Evolutionary conservation across 352 stramenopile genomes (phyloP), one percentile per base, ranked within the genome.

Genomic region (Paralagenidium karlingii): DNA sequence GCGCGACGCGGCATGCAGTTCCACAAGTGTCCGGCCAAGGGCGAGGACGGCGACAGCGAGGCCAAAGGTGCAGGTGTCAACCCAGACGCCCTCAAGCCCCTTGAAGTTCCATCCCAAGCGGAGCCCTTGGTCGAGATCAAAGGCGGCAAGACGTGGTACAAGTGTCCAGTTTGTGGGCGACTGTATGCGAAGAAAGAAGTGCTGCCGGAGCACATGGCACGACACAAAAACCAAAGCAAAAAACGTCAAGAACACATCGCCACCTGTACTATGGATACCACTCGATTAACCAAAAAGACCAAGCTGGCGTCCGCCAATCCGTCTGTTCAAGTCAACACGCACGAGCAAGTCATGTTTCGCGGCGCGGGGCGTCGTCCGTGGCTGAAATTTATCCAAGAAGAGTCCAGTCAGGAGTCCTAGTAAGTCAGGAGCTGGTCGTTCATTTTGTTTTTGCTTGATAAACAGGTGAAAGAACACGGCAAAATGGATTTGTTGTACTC

Each of bases 181-280:
- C 63, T 80, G 57, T 92, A 89, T 45, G 68, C 68, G 28, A 89
- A 87, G 46, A 55, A 76, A 33, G 73, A 84, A n/a, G 58, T 47
- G 8, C 58, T 83, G 18, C 45, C 41, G 1, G 75, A 89, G 53
- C 78, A 92, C 60, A 89, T 89, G 75, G 49, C 63, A 25, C 68
- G 78, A 4, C 78, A 92, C 53, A 52, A 81, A 36, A 91, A 91
- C 43, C 78, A 91, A 48, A 88, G 60, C 54, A 77, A 82, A 55
- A 89, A 92, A 44, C 75, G 78, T 55, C 86, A 85, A 48, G 34
- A 82, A 42, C 75, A 92, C 55, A 89, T 89, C 48, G 74, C 86
- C 47, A 84, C 63, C 18, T 81, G 59, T 52, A 70, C 48, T 33
- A 80, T 92, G 42, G 78, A 89, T 56, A 67, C 76, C 34, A 89